These are phyloP conservation scores for Protomyces inundatus DNA, from an alignment of 1,139 yeast species.

Conservation along the genomic window DNA sequence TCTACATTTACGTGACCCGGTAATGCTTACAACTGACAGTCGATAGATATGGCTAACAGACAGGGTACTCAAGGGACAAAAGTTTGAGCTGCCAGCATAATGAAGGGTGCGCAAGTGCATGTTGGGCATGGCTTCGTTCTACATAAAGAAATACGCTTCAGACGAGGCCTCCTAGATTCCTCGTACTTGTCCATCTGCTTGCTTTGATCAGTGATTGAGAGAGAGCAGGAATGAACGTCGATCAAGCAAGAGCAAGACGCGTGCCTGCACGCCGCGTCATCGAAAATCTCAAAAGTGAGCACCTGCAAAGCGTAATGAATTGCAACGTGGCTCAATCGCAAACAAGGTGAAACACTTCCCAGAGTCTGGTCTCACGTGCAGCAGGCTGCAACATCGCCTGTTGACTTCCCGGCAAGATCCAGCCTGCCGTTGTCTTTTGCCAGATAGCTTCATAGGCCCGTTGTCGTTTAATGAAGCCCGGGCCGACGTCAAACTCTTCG, in stretches of 20 bases:
- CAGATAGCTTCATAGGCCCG: slow-evolving; percentile 52
- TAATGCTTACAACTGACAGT: background rate
- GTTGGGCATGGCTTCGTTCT: background rate
- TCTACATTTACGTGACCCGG: slow-evolving; percentile 77
- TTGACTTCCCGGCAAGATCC: slow-evolving; percentile 43
- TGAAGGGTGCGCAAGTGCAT: background rate
- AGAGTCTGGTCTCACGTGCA: background rate
- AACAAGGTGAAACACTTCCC: background rate
- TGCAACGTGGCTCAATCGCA: background rate
- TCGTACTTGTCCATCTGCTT: too few relatives aligned
- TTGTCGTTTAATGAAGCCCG: slow-evolving; percentile 45
- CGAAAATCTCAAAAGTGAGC: background rate
- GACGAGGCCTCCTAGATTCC: too few relatives aligned
- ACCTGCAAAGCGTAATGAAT: too few relatives aligned
- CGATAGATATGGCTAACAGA: background rate
- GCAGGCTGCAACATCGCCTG: background rate
- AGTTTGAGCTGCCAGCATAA: slow-evolving; percentile 71
- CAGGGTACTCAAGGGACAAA: slow-evolving; percentile 70
- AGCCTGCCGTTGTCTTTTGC: slow-evolving; percentile 47
- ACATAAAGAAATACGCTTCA: background rate
- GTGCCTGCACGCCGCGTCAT: background rate
- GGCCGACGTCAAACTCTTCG: slow-evolving; percentile 46
- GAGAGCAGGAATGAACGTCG: too few relatives aligned
- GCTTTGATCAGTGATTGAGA: too few relatives aligned
- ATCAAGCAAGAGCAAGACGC: too few relatives aligned